Evolutionary conservation across 1,284 basidiomycete genomes (phyloP).

Genomic region (Boletellus deceptivus): DNA sequence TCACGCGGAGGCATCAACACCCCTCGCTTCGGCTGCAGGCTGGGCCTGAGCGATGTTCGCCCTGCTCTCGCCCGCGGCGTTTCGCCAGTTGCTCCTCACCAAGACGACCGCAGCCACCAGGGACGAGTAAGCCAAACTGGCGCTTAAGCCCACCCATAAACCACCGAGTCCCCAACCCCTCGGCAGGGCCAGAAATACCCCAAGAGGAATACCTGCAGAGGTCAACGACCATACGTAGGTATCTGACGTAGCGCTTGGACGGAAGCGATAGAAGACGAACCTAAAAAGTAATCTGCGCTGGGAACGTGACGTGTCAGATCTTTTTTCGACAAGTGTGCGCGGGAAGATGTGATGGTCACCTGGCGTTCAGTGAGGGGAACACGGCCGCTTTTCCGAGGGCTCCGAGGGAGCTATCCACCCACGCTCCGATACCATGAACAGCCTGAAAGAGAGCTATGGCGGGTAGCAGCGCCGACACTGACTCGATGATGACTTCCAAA

Average conservation of each 20-base stretch:
- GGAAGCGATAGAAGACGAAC: slow-evolving; percentile 10
- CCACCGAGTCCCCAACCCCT: slow-evolving; percentile 27
- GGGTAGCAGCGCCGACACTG: slow-evolving; percentile 20
- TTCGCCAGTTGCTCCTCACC: slow-evolving; percentile 19
- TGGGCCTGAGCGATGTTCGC: neutral
- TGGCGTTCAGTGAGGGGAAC: slow-evolving; percentile 28
- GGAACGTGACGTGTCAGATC: neutral
- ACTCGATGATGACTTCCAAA: slow-evolving; percentile 17
- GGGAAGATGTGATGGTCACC: slow-evolving; percentile 11
- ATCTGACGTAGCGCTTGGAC: neutral
- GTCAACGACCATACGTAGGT: too few species aligned
- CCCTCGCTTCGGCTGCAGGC: neutral
- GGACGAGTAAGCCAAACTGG: slow-evolving; percentile 23
- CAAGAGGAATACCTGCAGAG: slow-evolving; percentile 27
- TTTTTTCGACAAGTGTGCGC: neutral
- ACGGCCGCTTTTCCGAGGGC: slow-evolving; percentile 24
- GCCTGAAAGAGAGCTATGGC: slow-evolving; percentile 25
- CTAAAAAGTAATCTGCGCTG: slow-evolving; percentile 24
- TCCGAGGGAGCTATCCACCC: slow-evolving; percentile 22
- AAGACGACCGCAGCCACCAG: slow-evolving; percentile 21
- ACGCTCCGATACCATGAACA: slow-evolving; percentile 24
- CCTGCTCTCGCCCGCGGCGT: neutral
- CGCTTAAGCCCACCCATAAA: slow-evolving; percentile 23
- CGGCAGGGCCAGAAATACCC: slow-evolving; percentile 26
- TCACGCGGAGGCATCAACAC: neutral